Percentiles rank a stretch among this genome's conserved stretches.
These are phyloP conservation scores for Tolypocladium tundrense DNA, from an alignment of 2,329 filamentous ascomycete species.

Conservation along the genomic window DNA sequence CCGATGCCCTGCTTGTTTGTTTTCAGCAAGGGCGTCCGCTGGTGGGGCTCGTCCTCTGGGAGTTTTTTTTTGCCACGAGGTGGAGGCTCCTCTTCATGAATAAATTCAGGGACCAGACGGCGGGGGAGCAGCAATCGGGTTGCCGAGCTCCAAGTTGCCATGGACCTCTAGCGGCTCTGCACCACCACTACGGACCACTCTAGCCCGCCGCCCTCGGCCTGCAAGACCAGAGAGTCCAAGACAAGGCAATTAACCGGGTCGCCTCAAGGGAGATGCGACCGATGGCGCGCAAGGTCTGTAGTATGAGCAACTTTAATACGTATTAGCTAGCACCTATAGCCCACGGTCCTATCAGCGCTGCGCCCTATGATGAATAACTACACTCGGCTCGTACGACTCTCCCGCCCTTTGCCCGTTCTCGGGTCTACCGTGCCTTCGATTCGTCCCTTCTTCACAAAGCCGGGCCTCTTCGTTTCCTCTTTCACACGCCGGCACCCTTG, in stretches of 20 bases:
- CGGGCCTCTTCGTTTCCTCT: background rate
- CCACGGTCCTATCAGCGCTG: background rate
- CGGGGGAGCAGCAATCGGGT: background rate
- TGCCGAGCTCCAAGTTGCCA: too few relatives aligned
- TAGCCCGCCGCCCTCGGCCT: too few relatives aligned
- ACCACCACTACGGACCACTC: background rate
- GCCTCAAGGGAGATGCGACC: background rate
- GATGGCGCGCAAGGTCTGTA: background rate
- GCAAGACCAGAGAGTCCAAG: background rate
- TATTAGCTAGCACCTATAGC: background rate
- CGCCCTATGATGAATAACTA: background rate
- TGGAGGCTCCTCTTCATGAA: background rate
- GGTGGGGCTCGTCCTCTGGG: background rate
- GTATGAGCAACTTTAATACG: background rate
- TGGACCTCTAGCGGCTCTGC: background rate
- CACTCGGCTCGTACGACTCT: background rate
- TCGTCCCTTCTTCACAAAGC: background rate
- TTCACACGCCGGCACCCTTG: background rate
- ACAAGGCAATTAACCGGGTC: background rate
- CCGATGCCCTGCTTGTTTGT: background rate
- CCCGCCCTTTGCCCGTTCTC: background rate
- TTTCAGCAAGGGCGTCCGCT: too few relatives aligned
- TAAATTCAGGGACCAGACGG: background rate
- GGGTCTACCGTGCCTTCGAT: background rate
- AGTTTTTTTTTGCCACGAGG: background rate